These are phyloP conservation scores for Lepidopterella palustris DNA, from an alignment of 495 filamentous ascomycete species.

Conservation along the genomic window DNA sequence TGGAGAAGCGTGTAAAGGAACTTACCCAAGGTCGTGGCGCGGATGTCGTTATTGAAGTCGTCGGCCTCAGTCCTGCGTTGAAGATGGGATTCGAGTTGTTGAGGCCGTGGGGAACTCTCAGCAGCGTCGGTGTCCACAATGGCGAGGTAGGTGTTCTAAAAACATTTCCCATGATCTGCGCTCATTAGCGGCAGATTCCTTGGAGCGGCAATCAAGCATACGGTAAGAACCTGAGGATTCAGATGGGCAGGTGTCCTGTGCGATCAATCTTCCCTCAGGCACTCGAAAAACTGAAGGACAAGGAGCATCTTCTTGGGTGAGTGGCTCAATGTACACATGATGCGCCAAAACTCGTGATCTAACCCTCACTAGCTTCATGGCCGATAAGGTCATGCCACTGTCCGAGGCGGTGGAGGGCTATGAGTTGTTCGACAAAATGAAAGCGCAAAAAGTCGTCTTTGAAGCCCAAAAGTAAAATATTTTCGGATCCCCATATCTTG, in stretches of 20 bases:
- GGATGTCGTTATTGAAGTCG: constrained; percentile 87
- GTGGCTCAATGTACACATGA: constrained; percentile 29
- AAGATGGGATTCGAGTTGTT: constrained; percentile 78
- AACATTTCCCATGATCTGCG: background rate
- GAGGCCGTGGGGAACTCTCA: constrained; percentile 80
- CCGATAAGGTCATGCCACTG: constrained; percentile 87
- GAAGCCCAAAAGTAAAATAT: constrained; percentile 40
- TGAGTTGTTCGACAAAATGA: constrained; percentile 86
- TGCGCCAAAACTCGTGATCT: constrained; percentile 4
- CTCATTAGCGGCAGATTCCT: constrained; percentile 59
- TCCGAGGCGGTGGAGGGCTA: constrained; percentile 80
- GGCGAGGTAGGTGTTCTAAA: constrained; percentile 54
- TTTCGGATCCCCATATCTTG: no score
- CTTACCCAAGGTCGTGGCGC: constrained; percentile 78
- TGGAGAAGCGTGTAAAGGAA: constrained; percentile 66
- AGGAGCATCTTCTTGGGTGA: constrained; percentile 75
- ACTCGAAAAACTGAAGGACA: constrained; percentile 68
- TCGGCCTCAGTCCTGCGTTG: constrained; percentile 77
- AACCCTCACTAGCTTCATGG: constrained; percentile 64
- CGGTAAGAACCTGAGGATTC: constrained; percentile 80
- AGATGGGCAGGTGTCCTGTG: constrained; percentile 93
- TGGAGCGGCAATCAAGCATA: constrained; percentile 81
- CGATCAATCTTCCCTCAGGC: constrained; percentile 75
- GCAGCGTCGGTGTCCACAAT: constrained; percentile 89
- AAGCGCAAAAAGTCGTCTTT: constrained; percentile 81